Conservation (phyloP, 2,329 filamentous ascomycete genomes). For the Paecilomyces dactylethromorphus region DNA sequence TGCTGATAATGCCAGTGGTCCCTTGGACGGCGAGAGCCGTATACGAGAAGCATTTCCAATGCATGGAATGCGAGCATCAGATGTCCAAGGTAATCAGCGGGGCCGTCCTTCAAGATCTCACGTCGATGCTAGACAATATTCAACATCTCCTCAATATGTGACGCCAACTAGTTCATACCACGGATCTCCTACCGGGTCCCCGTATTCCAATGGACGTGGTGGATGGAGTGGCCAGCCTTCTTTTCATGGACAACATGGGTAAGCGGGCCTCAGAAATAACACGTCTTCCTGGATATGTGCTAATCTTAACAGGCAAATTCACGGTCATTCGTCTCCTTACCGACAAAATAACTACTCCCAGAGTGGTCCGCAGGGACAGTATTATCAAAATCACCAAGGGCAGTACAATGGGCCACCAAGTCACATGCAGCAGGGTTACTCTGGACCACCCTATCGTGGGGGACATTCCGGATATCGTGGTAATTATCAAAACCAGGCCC, state of each 20-base stretch:
- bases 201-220: slow-evolving; percentile 50
- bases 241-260: slow-evolving; percentile 46
- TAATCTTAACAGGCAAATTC: slow-evolving; percentile 29
- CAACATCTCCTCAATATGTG: slow-evolving; percentile 54
- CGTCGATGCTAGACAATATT: slow-evolving; percentile 43
- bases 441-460: slow-evolving; percentile 45
- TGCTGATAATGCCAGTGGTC: slow-evolving; percentile 20
- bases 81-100: slow-evolving; percentile 21
- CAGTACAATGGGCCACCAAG: slow-evolving; percentile 52
- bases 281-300: slow-evolving; percentile 12
- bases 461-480: slow-evolving; percentile 53
- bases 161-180: slow-evolving; percentile 50
- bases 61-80: slow-evolving; percentile 26
- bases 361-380: slow-evolving; percentile 49
- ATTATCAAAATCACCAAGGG: slow-evolving; percentile 43
- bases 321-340: slow-evolving; percentile 59
- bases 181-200: slow-evolving; percentile 57
- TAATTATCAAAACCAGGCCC: slow-evolving; percentile 45
- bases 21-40: slow-evolving; percentile 23
- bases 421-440: slow-evolving; percentile 50
- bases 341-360: slow-evolving; percentile 50
- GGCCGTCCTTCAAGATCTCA: slow-evolving; percentile 34
- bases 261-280: slow-evolving; percentile 20
- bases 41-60: slow-evolving; percentile 26
- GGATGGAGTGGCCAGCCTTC: slow-evolving; percentile 43